A percentile compares a stretch with the other conserved stretches of the same genome.
Evolutionary conservation across 257 asterid genomes (phyloP).

Genomic region (Eustoma russellianum): DNA sequence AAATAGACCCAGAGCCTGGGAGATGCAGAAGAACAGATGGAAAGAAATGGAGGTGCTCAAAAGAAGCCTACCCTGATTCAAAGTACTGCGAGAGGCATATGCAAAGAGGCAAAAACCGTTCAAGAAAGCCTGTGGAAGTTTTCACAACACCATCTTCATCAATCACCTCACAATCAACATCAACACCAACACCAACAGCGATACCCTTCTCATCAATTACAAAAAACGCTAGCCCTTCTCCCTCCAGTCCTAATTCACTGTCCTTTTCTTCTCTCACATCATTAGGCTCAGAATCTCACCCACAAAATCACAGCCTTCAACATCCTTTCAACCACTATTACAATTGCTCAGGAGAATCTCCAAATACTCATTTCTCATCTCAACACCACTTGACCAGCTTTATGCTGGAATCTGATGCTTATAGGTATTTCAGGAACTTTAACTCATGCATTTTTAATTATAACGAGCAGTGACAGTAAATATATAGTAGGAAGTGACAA

Average conservation of each 20-base stretch:
- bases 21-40: conserved; percentile 97
- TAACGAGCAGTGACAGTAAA: too few species aligned
- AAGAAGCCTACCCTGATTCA: conserved; percentile 90
- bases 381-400: conserved; percentile 29
- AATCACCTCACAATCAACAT: not conserved
- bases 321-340: conserved; percentile 23
- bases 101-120: conserved; percentile 99
- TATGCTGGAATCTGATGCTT: conserved; percentile 35
- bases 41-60: conserved; percentile 93
- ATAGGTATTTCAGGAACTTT: conserved; percentile 7
- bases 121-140: conserved; percentile 99
- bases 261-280: conserved; percentile 19
- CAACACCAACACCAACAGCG: conserved; percentile 18
- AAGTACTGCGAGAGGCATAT: conserved; percentile 98
- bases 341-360: conserved; percentile 24
- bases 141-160: conserved; percentile 17
- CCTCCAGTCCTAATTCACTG: conserved; percentile 10
- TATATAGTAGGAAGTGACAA: too few species aligned
- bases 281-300: conserved; percentile 4
- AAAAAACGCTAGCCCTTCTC: conserved; percentile 11
- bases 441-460: too few species aligned
- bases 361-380: conserved; percentile 15
- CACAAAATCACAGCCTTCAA: not conserved
- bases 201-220: conserved; percentile 26
- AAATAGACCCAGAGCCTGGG: conserved; percentile 94